Evolutionary conservation across 2,329 filamentous ascomycete species (phyloP), one percentile per base, ranked within the genome.

Genomic region (Hypoxylon sp.): DNA sequence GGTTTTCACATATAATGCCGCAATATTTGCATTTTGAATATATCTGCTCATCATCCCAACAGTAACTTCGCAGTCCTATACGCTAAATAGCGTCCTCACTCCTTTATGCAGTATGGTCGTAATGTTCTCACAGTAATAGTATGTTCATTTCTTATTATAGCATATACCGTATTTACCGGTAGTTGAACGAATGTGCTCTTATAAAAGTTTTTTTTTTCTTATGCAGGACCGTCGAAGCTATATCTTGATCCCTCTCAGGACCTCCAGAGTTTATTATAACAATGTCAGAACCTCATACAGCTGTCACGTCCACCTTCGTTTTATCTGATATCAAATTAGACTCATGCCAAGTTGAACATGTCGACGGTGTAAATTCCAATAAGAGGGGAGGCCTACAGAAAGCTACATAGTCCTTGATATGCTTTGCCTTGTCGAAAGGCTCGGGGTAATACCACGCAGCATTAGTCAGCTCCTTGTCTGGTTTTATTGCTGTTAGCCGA

Each of bases 361-460:
- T 24, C 29, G n/a, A 26, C 1, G 3, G 10, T 2, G 14, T 35
- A 44, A 61, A 5, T 37, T 33, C 29, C 9, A 44, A 39, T 5
- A 5, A 24, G 11, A 29, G n/a, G 17, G 11, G 29, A 52, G 5
- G 74, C 86, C 83, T 78, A 85, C 87, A 88, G 72, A 90, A 90
- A 3, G 87, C 87, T 42, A 90, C 84, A 72, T 86, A 81, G 47
- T 83, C 83, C 74, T 84, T 85, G 70, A 90, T 87, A 57, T 81
- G 77, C 31, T 83, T 82, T 48, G 82, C 84, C 24, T 83, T 82
- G 59, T 83, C 82, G 72, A 79, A 79, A 1, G 87, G 83, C 46
- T 82, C 74, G 2, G 86, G 82, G 68, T 90, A 90, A 70, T 85
- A 89, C 87, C 87, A 90, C 0, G 86, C 87, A 2, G 84, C 86